Conservation (phyloP, 805 yeast species). For the Kodamaea neixiangensis region DNA sequence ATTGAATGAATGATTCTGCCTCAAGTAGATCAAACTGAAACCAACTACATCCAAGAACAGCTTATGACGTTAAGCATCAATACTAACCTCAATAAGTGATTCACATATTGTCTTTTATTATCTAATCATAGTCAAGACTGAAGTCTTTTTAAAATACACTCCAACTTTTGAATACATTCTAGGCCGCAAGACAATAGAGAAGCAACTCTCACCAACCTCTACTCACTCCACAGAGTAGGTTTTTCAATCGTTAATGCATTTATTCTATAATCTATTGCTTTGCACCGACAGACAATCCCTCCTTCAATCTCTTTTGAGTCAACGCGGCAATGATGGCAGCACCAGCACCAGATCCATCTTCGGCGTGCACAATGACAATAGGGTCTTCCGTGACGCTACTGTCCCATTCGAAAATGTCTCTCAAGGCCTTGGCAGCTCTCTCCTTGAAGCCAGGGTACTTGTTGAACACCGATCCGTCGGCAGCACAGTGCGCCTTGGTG, state of each 20-base stretch:
- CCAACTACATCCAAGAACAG: no score
- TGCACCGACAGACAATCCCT: constrained; percentile 68
- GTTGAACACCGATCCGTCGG: constrained; percentile 96
- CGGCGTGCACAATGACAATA: constrained; percentile 84
- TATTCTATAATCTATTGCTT: constrained; percentile 6
- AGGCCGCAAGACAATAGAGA: no score
- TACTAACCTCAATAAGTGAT: no score
- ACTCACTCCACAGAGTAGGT: neutral
- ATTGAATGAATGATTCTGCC: no score
- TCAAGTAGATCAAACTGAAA: no score
- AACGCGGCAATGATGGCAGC: constrained; percentile 98
- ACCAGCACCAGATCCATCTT: constrained; percentile 98
- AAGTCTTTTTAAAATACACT: no score
- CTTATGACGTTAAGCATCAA: no score
- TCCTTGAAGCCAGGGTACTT: constrained; percentile 89
- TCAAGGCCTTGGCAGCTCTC: constrained; percentile 84
- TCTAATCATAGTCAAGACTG: no score
- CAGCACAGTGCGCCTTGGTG: constrained; percentile 83
- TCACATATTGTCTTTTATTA: no score
- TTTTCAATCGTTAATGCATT: neutral
- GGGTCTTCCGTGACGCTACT: constrained; percentile 62
- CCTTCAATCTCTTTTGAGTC: constrained; percentile 74
- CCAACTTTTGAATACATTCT: no score
- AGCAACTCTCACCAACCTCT: no score
- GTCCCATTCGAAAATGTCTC: constrained; percentile 85